These are phyloP conservation scores for Solanum hybrid DNA, from an alignment of 305 asterid species.

Conservation along the genomic window DNA sequence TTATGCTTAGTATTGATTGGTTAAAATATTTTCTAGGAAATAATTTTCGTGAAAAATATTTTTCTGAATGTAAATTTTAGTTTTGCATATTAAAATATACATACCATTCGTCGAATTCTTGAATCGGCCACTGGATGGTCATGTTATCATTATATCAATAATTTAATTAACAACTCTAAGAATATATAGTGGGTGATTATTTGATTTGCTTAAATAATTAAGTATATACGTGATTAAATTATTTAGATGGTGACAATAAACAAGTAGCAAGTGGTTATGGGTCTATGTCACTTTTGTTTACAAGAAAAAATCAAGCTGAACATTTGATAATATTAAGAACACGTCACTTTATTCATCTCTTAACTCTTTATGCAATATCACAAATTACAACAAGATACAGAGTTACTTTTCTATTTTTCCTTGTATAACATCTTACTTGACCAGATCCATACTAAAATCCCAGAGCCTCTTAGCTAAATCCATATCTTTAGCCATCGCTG, in stretches of 20 bases:
- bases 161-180: too few species aligned
- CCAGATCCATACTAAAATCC: conserved; percentile 56
- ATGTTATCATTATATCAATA: too few species aligned
- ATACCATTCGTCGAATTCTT: too few species aligned
- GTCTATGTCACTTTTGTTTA: background rate
- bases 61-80: too few species aligned
- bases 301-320: background rate
- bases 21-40: too few species aligned
- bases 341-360: background rate
- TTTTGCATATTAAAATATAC: too few species aligned
- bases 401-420: background rate
- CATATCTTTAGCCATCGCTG: conserved; percentile 26
- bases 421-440: background rate
- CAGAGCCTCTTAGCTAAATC: conserved; percentile 59
- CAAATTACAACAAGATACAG: background rate
- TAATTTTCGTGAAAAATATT: too few species aligned
- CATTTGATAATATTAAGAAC: background rate
- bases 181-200: background rate
- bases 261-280: background rate
- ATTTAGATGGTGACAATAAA: background rate
- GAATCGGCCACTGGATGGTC: too few species aligned
- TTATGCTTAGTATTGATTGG: too few species aligned
- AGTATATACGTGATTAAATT: background rate
- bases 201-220: background rate
- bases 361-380: background rate